Evolutionary conservation across 768 basidiomycete genomes (phyloP), one percentile per base, ranked within the genome.

Genomic region (Trametes cinnabarina): DNA sequence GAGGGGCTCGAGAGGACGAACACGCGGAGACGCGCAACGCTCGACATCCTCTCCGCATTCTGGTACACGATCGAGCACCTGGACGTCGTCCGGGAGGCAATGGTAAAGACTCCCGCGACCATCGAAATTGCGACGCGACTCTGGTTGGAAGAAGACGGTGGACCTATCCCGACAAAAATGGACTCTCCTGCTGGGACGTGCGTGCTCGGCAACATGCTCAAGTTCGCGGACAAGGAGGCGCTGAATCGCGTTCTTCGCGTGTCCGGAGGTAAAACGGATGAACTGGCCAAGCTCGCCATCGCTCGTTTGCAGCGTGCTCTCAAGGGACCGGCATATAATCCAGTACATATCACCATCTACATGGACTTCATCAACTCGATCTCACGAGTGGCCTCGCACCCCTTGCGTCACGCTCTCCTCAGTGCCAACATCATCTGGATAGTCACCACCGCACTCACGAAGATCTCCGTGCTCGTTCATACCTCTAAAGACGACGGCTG

Each of bases 81-180:
- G 5, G 72, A 74, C 12, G 53, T 50, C 3, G 54, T 72, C 42
- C 68, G 72, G 41, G 56, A 63, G 26, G 64, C 55, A 19, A 75
- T 76, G 64, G 64, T 67, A 15, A 47, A 47, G 1, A 75, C 74
- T 7, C 62, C 66, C 23, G 72, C 71, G 19, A 65, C 67, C 19
- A 51, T 77, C 57, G 73, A 75, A 54, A 66, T 75, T 35, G 72
- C 72, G 20, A 72, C 73, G 5, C 63, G 68, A 35, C 63, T 75
- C 26, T 75, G 74, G 71, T 54, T 73, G 32, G 57, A 69, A 19
- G 74, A 74, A 48, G 71, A 73, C 49, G 60, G 54, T 4, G 63
- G 62, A 19, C 49, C 68, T 8, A 47, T 64, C 1, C 61, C 64
- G 5, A 52, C 65, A 7, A 37, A 52, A 12, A 53, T 68, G 17